These are phyloP conservation scores for Penicillium concentricum DNA, from an alignment of 2,329 filamentous ascomycete species.

Conservation along the genomic window DNA sequence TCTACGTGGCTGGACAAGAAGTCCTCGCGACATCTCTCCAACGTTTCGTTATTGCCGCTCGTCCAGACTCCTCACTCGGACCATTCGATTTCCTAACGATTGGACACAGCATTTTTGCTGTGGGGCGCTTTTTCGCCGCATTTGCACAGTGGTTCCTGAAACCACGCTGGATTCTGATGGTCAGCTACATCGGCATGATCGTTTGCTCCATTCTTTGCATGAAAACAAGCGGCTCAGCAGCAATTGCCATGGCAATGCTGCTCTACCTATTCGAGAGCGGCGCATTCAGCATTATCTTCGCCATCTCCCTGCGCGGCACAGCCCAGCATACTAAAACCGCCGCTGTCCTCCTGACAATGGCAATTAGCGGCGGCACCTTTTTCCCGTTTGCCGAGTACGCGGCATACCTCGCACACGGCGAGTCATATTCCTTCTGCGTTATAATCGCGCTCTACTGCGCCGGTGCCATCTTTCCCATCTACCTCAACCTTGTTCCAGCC, in stretches of 20 bases:
- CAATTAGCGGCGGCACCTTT: constrained; percentile 54
- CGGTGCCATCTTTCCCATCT: constrained; percentile 55
- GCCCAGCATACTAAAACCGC: constrained; percentile 59
- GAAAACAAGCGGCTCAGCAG: constrained; percentile 45
- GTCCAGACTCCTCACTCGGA: constrained; percentile 32
- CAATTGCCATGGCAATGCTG: constrained; percentile 51
- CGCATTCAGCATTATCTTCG: constrained; percentile 59
- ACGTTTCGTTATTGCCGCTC: constrained; percentile 44
- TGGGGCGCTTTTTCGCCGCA: constrained; percentile 58
- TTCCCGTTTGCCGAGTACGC: constrained; percentile 57
- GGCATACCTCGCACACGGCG: constrained; percentile 39
- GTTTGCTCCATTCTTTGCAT: constrained; percentile 54
- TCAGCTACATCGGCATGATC: constrained; percentile 55
- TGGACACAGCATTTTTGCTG: constrained; percentile 58
- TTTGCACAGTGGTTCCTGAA: constrained; percentile 54
- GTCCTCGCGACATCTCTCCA: constrained; percentile 51
- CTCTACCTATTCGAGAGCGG: constrained; percentile 62
- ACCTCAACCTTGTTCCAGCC: constrained; percentile 50
- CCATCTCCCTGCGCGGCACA: constrained; percentile 57
- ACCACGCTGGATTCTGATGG: constrained; percentile 57
- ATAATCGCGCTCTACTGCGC: constrained; percentile 53
- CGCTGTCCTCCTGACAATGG: constrained; percentile 53
- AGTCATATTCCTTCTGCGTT: constrained; percentile 54
- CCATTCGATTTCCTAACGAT: constrained; percentile 52
- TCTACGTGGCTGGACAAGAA: constrained; percentile 63